These are phyloP conservation scores for Rhizopogon vesiculosus DNA, from an alignment of 768 basidiomycete species.

Conservation along the genomic window DNA sequence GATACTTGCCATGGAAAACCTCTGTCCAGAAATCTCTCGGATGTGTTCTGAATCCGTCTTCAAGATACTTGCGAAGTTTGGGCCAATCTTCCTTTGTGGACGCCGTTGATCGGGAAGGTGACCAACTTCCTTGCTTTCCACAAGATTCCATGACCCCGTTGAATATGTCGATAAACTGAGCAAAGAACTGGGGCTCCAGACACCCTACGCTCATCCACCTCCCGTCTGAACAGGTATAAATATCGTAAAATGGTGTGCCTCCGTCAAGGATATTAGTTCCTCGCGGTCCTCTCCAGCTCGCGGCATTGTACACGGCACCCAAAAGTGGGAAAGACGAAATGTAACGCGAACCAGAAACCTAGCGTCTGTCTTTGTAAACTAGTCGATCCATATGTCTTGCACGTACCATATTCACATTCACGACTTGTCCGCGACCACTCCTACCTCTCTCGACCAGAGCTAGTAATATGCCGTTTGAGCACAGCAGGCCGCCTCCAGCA, in stretches of 20 bases:
- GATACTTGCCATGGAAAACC: constrained; percentile 55
- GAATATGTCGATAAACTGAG: constrained; percentile 54
- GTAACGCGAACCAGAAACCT: constrained; percentile 81
- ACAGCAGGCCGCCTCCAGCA: constrained; percentile 74
- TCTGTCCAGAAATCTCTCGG: constrained; percentile 66
- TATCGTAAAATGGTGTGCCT: constrained; percentile 72
- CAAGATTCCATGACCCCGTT: constrained; percentile 41
- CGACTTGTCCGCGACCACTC: constrained; percentile 69
- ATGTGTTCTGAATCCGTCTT: constrained; percentile 55
- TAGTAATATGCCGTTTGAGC: constrained; percentile 67
- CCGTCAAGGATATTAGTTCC: constrained; percentile 67
- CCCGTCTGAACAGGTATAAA: constrained; percentile 71
- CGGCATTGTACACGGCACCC: constrained; percentile 28
- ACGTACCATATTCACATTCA: constrained; percentile 71
- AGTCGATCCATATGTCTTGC: background rate
- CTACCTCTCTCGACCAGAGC: constrained; percentile 64
- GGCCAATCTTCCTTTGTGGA: constrained; percentile 50
- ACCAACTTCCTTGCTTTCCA: constrained; percentile 46
- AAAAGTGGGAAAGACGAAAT: constrained; percentile 69
- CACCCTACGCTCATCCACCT: constrained; percentile 76
- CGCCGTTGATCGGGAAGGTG: constrained; percentile 44
- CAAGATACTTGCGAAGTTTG: constrained; percentile 50
- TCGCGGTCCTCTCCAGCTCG: constrained; percentile 37
- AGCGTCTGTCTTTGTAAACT: background rate
- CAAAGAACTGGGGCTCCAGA: constrained; percentile 70